phyloP scores from a whole-genome alignment of 1,284 basidiomycete genomes.

The Trametes sp. region DNA sequence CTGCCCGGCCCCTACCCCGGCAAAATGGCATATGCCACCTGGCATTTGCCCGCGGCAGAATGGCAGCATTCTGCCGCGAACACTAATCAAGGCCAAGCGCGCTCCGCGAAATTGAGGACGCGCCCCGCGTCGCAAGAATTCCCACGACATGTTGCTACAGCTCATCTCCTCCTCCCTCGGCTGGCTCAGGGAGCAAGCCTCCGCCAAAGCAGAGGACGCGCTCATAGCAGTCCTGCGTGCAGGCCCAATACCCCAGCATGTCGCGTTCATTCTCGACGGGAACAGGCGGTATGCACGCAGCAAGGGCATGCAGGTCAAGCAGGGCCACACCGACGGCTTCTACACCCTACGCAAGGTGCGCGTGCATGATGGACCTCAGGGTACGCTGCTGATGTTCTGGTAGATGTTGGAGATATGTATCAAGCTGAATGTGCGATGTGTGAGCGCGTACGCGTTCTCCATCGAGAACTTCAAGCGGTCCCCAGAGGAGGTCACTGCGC shows the following conservation, averaged over 20 bases:
- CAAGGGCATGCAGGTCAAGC: slow-evolving; percentile 65
- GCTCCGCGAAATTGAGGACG: slow-evolving; percentile 1
- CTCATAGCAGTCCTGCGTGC: slow-evolving; percentile 72
- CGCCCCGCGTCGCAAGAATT: slow-evolving; percentile 23
- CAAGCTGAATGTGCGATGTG: slow-evolving; percentile 77
- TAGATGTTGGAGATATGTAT: slow-evolving; percentile 88
- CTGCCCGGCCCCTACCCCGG: no score
- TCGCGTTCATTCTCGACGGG: slow-evolving; percentile 99
- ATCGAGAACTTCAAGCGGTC: slow-evolving; percentile 98
- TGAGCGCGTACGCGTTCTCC: slow-evolving; percentile 95
- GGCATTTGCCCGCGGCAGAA: not conserved
- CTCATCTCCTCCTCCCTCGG: slow-evolving; percentile 33
- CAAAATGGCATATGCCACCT: no score
- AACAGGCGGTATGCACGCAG: slow-evolving; percentile 92
- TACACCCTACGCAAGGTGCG: slow-evolving; percentile 81
- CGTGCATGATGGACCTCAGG: slow-evolving; percentile 15
- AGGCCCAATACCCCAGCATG: slow-evolving; percentile 90
- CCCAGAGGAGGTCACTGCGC: slow-evolving; percentile 83
- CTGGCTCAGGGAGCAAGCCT: slow-evolving; percentile 36
- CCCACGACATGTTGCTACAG: slow-evolving; percentile 39
- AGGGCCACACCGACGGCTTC: slow-evolving; percentile 92
- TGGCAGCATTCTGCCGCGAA: not conserved
- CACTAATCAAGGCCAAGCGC: not conserved
- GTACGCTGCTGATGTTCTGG: not conserved
- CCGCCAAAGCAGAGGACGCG: slow-evolving; percentile 47